phyloP scores from a whole-genome alignment of 805 yeast genomes.

The Sugiyamaella smithiae region DNA sequence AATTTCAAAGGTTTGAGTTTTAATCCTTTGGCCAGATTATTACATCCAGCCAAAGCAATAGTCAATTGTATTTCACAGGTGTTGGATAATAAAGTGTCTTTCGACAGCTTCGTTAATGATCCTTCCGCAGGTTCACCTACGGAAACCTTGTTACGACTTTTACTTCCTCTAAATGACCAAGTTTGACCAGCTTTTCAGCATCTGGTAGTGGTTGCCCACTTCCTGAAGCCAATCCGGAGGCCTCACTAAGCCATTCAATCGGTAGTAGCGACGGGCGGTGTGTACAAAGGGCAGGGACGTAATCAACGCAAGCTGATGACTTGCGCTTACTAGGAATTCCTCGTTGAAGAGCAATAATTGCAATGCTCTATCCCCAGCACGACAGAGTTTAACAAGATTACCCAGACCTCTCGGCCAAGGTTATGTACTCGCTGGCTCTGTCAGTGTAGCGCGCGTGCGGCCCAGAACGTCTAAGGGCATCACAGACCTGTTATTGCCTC shows the following conservation, averaged over 20 bases:
- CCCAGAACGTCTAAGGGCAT: constrained; percentile 49
- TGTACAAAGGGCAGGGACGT: constrained; percentile 48
- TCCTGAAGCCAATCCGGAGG: constrained; percentile 11
- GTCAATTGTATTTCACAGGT: constrained; percentile 20
- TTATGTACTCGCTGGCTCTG: constrained; percentile 44
- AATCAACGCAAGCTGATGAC: constrained; percentile 46
- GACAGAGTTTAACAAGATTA: constrained; percentile 44
- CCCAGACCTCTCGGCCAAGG: constrained; percentile 44
- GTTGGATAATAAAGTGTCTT: constrained; percentile 22
- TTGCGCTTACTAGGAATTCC: constrained; percentile 48
- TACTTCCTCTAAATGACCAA: constrained; percentile 47
- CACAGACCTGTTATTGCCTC: constrained; percentile 48
- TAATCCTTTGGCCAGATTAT: constrained; percentile 21
- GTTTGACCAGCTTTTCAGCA: constrained; percentile 41
- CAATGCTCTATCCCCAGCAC: constrained; percentile 41
- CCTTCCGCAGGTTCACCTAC: constrained; percentile 44
- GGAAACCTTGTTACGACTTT: constrained; percentile 46
- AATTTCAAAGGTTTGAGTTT: not conserved
- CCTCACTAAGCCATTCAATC: constrained; percentile 46
- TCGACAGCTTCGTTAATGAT: constrained; percentile 35
- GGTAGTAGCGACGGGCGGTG: constrained; percentile 45
- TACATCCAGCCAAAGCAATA: constrained; percentile 15
- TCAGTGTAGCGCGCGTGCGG: constrained; percentile 49
- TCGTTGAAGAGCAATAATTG: constrained; percentile 46
- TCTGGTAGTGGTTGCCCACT: constrained; percentile 38